Conservation (phyloP, 495 filamentous ascomycete genomes). For the Chaetomidium leptoderma region DNA sequence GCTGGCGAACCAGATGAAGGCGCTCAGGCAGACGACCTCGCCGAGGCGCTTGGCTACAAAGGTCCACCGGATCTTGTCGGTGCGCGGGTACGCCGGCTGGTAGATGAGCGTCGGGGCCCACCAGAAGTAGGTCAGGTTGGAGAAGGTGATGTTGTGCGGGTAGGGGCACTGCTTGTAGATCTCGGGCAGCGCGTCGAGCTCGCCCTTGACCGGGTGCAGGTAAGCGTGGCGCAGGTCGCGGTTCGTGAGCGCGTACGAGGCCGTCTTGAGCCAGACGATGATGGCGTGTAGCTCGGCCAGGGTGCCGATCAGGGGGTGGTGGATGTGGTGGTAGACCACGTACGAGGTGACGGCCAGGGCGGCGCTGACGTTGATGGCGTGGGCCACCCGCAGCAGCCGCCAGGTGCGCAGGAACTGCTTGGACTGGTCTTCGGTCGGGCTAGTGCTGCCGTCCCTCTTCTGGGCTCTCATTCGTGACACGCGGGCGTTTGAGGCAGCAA, state of each 20-base stretch:
- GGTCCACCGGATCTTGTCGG: slow-evolving; percentile 68
- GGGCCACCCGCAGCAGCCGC: slow-evolving; percentile 68
- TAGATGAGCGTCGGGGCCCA: slow-evolving; percentile 95
- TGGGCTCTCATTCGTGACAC: slow-evolving; percentile 56
- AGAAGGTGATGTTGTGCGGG: slow-evolving; percentile 79
- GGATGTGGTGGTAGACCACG: slow-evolving; percentile 81
- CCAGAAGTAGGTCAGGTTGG: slow-evolving; percentile 91
- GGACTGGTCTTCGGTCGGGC: slow-evolving; percentile 53
- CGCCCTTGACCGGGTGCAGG: slow-evolving; percentile 60
- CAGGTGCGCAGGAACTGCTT: slow-evolving; percentile 67
- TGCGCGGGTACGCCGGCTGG: slow-evolving; percentile 91
- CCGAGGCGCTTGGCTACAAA: slow-evolving; percentile 79
- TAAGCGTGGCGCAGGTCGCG: slow-evolving; percentile 87
- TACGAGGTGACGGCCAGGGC: slow-evolving; percentile 75
- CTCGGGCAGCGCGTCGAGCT: slow-evolving; percentile 61
- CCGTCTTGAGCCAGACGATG: slow-evolving; percentile 92
- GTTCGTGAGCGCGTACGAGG: slow-evolving; percentile 95
- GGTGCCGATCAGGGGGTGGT: slow-evolving; percentile 91
- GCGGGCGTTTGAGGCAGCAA: slow-evolving; percentile 71
- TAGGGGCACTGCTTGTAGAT: slow-evolving; percentile 84
- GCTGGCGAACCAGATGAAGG: slow-evolving; percentile 88
- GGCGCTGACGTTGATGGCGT: slow-evolving; percentile 77
- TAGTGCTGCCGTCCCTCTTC: slow-evolving; percentile 48
- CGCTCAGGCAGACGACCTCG: slow-evolving; percentile 67
- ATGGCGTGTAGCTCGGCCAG: slow-evolving; percentile 86